phyloP scores from a whole-genome alignment of 2,329 filamentous ascomycete genomes.

The Passalora sequoiae region DNA sequence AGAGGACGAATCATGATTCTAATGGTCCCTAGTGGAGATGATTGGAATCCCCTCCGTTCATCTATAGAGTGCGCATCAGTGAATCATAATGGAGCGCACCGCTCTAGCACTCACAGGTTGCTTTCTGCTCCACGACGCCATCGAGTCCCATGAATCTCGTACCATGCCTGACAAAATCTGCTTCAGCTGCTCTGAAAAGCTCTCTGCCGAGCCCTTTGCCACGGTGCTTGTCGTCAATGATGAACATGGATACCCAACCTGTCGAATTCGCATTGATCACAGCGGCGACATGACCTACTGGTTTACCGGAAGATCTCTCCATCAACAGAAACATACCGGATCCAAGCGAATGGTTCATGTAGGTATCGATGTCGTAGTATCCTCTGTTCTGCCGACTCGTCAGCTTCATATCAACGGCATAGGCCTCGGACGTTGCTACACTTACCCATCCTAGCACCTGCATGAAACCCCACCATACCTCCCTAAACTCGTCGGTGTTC shows the following conservation, averaged over 20 bases:
- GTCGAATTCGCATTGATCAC: conserved; percentile 34
- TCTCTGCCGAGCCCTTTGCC: conserved; percentile 33
- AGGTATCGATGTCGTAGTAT: conserved; percentile 30
- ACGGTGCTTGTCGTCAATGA: conserved; percentile 29
- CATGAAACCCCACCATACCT: conserved; percentile 36
- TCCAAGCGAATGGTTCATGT: conserved; percentile 28
- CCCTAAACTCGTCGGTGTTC: conserved; percentile 15
- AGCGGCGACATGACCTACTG: conserved; percentile 33
- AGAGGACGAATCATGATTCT: conserved; percentile 28
- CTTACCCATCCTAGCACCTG: conserved; percentile 33
- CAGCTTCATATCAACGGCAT: neutral
- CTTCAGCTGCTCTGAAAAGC: conserved; percentile 31
- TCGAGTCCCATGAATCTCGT: conserved; percentile 33
- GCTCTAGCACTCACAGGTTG: conserved; percentile 26
- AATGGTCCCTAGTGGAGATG: conserved; percentile 25
- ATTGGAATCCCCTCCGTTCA: conserved; percentile 32
- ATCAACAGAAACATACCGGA: conserved; percentile 32
- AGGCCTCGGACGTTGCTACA: neutral
- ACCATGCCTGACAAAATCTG: conserved; percentile 20
- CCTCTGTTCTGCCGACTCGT: conserved; percentile 31
- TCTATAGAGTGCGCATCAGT: conserved; percentile 19
- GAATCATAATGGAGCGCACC: no score
- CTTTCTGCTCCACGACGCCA: conserved; percentile 35
- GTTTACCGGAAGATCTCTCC: conserved; percentile 22
- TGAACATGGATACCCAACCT: conserved; percentile 39